Percentiles rank a stretch among this genome's conserved stretches.
Conservation (phyloP, 2,329 filamentous ascomycete genomes). For the Pseudogymnoascus sp. region DNA sequence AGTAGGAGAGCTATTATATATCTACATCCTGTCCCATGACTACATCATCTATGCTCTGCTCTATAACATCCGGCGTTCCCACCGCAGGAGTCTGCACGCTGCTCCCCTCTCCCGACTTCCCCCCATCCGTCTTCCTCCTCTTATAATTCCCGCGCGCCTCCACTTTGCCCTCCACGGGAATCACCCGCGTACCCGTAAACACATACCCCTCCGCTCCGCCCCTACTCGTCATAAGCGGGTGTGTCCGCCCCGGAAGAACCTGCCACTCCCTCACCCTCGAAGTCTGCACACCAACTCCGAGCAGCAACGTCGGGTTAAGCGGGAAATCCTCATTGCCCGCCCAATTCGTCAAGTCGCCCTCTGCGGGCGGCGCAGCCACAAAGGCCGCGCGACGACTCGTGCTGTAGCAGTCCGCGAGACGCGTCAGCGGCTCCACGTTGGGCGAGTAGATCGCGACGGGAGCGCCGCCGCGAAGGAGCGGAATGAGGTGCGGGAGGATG, state of each 20-base stretch:
- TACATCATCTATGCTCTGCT: background rate
- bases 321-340: constrained; percentile 68
- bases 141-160: constrained; percentile 71
- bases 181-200: constrained; percentile 73
- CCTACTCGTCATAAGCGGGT: constrained; percentile 84
- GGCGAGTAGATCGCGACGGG: constrained; percentile 81
- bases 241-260: constrained; percentile 82
- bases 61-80: background rate
- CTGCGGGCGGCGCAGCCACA: constrained; percentile 45
- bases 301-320: constrained; percentile 75
- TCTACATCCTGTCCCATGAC: constrained; percentile 4
- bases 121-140: constrained; percentile 18
- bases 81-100: background rate
- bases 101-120: background rate
- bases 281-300: constrained; percentile 75
- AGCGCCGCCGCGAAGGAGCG: constrained; percentile 74
- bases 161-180: constrained; percentile 72
- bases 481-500: constrained; percentile 67
- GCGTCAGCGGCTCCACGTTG: constrained; percentile 68
- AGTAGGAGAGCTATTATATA: constrained; percentile 6
- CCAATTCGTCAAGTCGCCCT: constrained; percentile 41
- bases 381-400: constrained; percentile 74
- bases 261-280: constrained; percentile 77
- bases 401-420: constrained; percentile 77
- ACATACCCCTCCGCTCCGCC: constrained; percentile 88